Evolutionary conservation across 2,329 filamentous ascomycete species (phyloP), one percentile per base, ranked within the genome.

Genomic region (Nigrospora sphaerica): DNA sequence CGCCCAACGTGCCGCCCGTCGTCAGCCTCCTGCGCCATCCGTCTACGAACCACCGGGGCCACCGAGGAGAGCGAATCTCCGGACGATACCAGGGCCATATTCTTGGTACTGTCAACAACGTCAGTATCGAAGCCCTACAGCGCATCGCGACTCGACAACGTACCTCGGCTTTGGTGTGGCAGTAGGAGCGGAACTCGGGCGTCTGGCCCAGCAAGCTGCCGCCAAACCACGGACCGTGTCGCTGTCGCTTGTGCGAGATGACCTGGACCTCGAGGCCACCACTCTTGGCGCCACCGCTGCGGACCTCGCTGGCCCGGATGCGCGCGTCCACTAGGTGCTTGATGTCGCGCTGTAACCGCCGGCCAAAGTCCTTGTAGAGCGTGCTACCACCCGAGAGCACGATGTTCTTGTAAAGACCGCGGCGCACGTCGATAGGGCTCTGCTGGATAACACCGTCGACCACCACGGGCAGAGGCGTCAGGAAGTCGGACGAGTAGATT

Each of bases 391-490:
- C 93, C 4, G 92, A 97, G 34, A 98, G 77, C 33, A 98, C 93
- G 70, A 98, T 98, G 72, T 98, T 98, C 82, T 98, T 98, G 81
- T 98, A 98, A 34, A 98, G 78, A 37, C 93, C 93, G 70, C 93
- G 83, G 62, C 93, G 86, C 39, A 98, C 95, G 63, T 98, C 93
- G 59, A 98, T 98, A 37, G 93, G 93, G 32, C 92, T 95, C 47
- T 90, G 92, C 70, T 98, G 93, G 59, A 98, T 98, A 53, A 97
- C 93, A 47, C 86, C 86, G 63, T 98, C 93, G 51, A 98, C 95
- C 43, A 98, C 93, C 43, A 81, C 87, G 19, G 93, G 93, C 10
- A 98, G 80, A 13, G 93, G 93, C 12, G 93, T 98, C 54, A 98
- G 74, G 75, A 98, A 98, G 65, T 98, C 93, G 55, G 92, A 97